Evolutionary conservation across 192 early-diverging fungal species (phyloP).

Genomic region (Hyaloraphidium curvatum): DNA sequence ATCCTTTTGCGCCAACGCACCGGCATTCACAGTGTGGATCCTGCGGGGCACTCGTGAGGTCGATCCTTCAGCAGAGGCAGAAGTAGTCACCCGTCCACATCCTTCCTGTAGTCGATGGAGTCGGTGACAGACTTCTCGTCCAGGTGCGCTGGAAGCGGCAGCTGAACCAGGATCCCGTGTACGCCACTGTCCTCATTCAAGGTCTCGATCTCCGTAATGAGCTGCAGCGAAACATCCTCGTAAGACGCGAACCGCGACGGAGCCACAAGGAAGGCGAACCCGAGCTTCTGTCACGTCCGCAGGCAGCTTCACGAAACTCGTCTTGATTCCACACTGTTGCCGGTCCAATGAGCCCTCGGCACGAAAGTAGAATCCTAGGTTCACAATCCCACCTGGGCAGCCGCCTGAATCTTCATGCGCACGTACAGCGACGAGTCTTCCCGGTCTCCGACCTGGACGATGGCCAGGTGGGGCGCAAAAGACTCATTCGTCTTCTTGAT

Average conservation of each 20-base stretch:
- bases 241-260: neutral
- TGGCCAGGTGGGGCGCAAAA: constrained; percentile 65
- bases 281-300: constrained; percentile 43
- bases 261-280: constrained; percentile 10
- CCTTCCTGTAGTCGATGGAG: constrained; percentile 66
- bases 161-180: constrained; percentile 92
- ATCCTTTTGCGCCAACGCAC: constrained; percentile 64
- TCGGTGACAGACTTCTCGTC: constrained; percentile 67
- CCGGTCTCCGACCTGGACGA: constrained; percentile 80
- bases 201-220: constrained; percentile 40
- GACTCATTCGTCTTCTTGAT: constrained; percentile 38
- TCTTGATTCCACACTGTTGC: constrained; percentile 50
- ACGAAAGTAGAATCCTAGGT: constrained; percentile 8
- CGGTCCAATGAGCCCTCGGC: neutral
- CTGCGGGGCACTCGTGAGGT: constrained; percentile 14
- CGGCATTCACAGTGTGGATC: constrained; percentile 88
- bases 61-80: neutral
- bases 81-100: constrained; percentile 76
- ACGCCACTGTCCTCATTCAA: constrained; percentile 62
- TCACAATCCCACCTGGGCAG: constrained; percentile 37
- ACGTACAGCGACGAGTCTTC: constrained; percentile 92
- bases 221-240: constrained; percentile 15
- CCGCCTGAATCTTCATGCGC: constrained; percentile 79
- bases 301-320: constrained; percentile 45
- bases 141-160: constrained; percentile 76